phyloP scores from a whole-genome alignment of 2,329 filamentous ascomycete species.

The Rachicladosporium sp. region DNA sequence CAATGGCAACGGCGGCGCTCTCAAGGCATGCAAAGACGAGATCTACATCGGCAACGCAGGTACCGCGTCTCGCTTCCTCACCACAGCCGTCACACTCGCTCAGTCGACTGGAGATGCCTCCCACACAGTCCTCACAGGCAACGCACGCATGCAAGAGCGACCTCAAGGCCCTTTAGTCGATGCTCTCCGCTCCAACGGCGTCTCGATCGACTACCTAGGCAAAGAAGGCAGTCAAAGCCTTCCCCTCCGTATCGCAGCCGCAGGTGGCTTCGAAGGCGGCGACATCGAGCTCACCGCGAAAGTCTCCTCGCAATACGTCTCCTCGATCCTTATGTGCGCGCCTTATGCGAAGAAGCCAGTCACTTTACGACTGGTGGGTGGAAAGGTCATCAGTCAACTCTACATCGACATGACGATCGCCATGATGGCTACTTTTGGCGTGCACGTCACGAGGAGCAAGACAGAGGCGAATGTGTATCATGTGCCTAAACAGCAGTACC shows the following conservation, averaged over 20 bases:
- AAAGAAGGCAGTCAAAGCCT: constrained; percentile 72
- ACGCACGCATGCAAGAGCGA: constrained; percentile 88
- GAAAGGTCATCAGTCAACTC: constrained; percentile 88
- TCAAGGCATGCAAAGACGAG: constrained; percentile 62
- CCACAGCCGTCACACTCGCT: constrained; percentile 79
- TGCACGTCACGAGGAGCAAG: constrained; percentile 62
- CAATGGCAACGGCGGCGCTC: constrained; percentile 74
- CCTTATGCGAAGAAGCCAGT: constrained; percentile 93
- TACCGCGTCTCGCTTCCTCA: constrained; percentile 89
- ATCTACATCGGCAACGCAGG: constrained; percentile 94
- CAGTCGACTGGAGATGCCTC: constrained; percentile 47
- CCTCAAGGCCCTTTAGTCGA: constrained; percentile 91
- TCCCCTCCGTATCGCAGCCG: constrained; percentile 70
- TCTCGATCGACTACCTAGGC: constrained; percentile 76
- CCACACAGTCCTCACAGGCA: constrained; percentile 77
- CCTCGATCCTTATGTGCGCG: constrained; percentile 89
- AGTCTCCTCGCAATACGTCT: constrained; percentile 97
- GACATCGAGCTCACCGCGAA: constrained; percentile 86
- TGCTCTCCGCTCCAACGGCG: constrained; percentile 73
- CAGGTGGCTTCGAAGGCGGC: constrained; percentile 72
- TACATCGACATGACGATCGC: constrained; percentile 99
- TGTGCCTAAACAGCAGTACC: constrained; percentile 74
- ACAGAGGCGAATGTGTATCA: constrained; percentile 84
- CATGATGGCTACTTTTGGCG: constrained; percentile 92
- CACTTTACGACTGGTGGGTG: constrained; percentile 80